Evolutionary conservation across 2,329 filamentous ascomycete species (phyloP).

Genomic region (Drechslerella stenobrocha): DNA sequence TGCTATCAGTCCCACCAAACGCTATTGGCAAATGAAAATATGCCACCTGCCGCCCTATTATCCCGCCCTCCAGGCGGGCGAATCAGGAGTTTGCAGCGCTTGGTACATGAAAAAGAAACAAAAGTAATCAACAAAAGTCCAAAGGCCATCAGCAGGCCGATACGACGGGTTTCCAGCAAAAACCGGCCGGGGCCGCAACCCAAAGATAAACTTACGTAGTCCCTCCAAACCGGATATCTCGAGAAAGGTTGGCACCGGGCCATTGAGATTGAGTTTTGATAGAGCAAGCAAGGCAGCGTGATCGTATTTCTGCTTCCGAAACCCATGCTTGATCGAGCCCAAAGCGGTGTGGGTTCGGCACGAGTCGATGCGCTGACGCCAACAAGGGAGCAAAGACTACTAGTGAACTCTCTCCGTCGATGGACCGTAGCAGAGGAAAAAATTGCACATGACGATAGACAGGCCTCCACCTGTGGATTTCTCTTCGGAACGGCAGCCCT

Average conservation of each 20-base stretch:
- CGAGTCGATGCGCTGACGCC: conserved; percentile 48
- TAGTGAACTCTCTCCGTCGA: conserved; percentile 23
- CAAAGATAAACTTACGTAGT: conserved; percentile 3
- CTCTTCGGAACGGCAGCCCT: conserved; percentile 41
- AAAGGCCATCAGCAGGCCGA: conserved; percentile 10
- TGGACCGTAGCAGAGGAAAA: conserved; percentile 37
- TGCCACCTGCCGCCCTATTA: conserved; percentile 47
- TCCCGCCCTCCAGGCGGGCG: conserved; percentile 44
- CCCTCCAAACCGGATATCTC: conserved; percentile 14
- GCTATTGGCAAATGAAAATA: conserved; percentile 42
- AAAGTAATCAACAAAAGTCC: conserved; percentile 10
- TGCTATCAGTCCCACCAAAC: conserved; percentile 15
- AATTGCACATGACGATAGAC: conserved; percentile 48
- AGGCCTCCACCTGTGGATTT: conserved; percentile 23
- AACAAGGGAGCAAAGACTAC: conserved; percentile 14
- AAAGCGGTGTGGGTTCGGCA: conserved; percentile 43
- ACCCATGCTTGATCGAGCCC: conserved; percentile 33
- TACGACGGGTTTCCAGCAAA: conserved; percentile 36
- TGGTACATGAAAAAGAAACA: conserved; percentile 3
- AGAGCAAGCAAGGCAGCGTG: conserved; percentile 17
- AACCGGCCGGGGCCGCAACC: conserved; percentile 14
- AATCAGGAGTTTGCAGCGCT: conserved; percentile 37
- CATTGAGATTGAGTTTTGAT: conserved; percentile 24
- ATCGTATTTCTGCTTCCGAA: conserved; percentile 29
- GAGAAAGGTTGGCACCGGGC: conserved; percentile 8